Evolutionary conservation across 2,329 filamentous ascomycete genomes (phyloP).

Genomic region (Amauroascus niger): DNA sequence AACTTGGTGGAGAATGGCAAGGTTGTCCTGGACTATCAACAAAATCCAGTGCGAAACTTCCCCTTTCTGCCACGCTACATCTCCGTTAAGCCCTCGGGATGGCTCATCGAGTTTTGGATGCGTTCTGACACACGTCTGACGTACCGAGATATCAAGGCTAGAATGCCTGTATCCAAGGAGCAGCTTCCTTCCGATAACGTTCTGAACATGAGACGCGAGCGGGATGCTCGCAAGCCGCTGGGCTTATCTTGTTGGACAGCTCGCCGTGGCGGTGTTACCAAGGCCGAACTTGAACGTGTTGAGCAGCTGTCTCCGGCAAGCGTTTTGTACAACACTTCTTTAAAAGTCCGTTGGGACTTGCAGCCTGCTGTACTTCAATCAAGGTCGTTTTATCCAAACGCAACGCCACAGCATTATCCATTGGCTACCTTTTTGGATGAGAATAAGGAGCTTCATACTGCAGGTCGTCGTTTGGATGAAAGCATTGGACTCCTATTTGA

Average conservation of each 20-base stretch:
- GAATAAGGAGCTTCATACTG: constrained; percentile 8
- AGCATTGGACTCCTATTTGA: constrained; percentile 17
- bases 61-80: constrained; percentile 25
- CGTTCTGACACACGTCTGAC: constrained; percentile 23
- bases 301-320: constrained; percentile 21
- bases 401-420: constrained; percentile 12
- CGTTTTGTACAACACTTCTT: constrained; percentile 23
- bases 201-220: constrained; percentile 24
- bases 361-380: constrained; percentile 15
- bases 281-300: constrained; percentile 23
- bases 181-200: constrained; percentile 21
- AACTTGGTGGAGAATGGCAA: constrained; percentile 17
- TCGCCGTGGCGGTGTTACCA: constrained; percentile 16
- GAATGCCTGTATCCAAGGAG: constrained; percentile 20
- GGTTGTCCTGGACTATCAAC: constrained; percentile 13
- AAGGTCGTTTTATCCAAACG: constrained; percentile 14
- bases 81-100: constrained; percentile 20
- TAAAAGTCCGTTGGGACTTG: constrained; percentile 18
- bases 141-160: constrained; percentile 25
- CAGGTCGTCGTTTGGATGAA: constrained; percentile 14
- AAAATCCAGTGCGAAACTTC: constrained; percentile 20
- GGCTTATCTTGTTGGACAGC: constrained; percentile 24
- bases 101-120: constrained; percentile 28
- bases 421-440: constrained; percentile 20
- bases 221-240: constrained; percentile 22